Base-by-base conservation (phyloP, 495 filamentous ascomycete species). In the Aspergillus diversus region DNA sequence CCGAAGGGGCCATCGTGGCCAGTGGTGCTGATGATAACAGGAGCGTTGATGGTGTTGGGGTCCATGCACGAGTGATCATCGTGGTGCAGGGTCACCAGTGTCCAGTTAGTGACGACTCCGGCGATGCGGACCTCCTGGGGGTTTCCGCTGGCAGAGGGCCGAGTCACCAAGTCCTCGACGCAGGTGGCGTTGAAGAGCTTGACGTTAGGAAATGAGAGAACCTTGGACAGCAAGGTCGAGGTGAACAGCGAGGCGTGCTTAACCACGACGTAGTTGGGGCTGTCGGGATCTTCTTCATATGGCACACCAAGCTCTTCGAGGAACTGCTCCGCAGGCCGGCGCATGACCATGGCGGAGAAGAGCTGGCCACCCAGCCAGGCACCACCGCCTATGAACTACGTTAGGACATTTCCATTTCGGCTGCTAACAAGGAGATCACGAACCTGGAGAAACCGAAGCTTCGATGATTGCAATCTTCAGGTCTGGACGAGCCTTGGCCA, bases 1-100 rank as follows among this genome's bases (percentile, higher is more conserved):
- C 92, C 92, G 71, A 94, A 94, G 13, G 92, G 92, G 6, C 91
- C 92, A 64, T 97, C 92, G 67, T 97, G 92, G 37, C 92, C 92
- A 9, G 92, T 96, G 46, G 92, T 96, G 60, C 86, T 90, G 76
- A 97, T 89, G 64, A 95, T 80, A 59, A 97, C 73, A 3, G 92
- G 91, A 4, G 91, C 90, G 71, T 96, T 96, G 83, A 97, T 93
- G 73, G 92, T 96, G 83, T 93, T 97, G 64, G 92, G 92, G 75
- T 97, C 92, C 91, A 95, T 96, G 88, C 92, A 95, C 62, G 84
- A 89, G 80, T 95, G 92, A 77, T 93, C 91, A 74, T 93, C 90
- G 73, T 96, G 92, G 77, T 97, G 91, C 81, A 95, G 90, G 60
- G 86, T 84, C 56, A 96, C 92, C 21, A 97, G 83, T 0, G 92